Conservation (phyloP, 352 stramenopile genomes). For the Pythium volutum region DNA sequence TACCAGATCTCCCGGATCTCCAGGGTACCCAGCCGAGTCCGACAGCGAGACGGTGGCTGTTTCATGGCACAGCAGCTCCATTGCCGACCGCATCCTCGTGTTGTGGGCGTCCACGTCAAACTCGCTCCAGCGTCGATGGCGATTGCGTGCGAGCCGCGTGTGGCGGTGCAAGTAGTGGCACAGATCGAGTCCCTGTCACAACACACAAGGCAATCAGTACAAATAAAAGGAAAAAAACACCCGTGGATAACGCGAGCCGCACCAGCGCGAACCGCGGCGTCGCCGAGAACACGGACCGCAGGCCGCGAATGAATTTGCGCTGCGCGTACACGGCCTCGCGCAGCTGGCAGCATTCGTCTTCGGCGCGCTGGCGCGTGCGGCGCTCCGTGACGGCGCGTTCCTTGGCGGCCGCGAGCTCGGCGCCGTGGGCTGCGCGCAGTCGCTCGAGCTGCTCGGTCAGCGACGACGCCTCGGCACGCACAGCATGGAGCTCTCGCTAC, state of each 20-base stretch:
- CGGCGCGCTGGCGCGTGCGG: constrained; percentile 1
- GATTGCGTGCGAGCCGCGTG: constrained; percentile 7
- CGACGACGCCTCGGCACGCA: neutral
- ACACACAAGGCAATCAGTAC: neutral
- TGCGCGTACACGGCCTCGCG: constrained; percentile 8
- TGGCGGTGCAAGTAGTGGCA: constrained; percentile 5
- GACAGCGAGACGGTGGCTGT: neutral
- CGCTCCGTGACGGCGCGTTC: constrained; percentile 2
- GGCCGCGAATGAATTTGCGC: neutral
- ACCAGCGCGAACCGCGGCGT: constrained; percentile 5
- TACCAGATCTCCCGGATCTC: neutral
- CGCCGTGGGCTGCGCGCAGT: neutral
- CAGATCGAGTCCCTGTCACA: constrained; percentile 1
- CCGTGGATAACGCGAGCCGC: neutral
- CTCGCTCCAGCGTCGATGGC: neutral
- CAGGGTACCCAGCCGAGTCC: neutral
- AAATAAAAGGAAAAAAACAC: neutral
- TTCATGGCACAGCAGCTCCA: constrained; percentile 7
- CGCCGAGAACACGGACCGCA: constrained; percentile 9
- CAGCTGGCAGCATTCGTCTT: neutral
- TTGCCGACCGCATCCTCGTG: neutral
- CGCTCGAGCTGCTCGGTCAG: constrained; percentile 12
- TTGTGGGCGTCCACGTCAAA: neutral
- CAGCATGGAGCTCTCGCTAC: neutral
- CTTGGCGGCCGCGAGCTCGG: neutral